These are phyloP conservation scores for Nothopassalora personata DNA, from an alignment of 2,329 filamentous ascomycete genomes.

Conservation along the genomic window DNA sequence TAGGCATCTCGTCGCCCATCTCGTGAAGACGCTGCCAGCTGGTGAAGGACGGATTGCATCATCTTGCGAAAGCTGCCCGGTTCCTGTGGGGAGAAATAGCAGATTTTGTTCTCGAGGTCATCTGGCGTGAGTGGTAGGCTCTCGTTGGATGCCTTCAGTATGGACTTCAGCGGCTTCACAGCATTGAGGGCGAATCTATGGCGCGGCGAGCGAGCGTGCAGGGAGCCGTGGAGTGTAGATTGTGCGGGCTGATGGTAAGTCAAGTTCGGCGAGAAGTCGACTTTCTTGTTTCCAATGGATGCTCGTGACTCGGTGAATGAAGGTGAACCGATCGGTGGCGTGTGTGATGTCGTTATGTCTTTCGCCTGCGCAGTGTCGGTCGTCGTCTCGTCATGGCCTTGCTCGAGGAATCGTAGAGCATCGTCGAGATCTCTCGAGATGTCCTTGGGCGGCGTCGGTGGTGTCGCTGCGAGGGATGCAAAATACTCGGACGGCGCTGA, in stretches of 20 bases:
- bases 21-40: slow-evolving; percentile 69
- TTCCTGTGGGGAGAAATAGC: slow-evolving; percentile 41
- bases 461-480: slow-evolving; percentile 47
- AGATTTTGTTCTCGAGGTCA: slow-evolving; percentile 38
- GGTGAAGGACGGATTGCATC: slow-evolving; percentile 77
- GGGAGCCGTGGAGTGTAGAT: slow-evolving; percentile 33
- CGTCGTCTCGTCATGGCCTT: slow-evolving; percentile 25
- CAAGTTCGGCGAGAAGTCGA: slow-evolving; percentile 57
- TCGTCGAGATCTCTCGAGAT: slow-evolving; percentile 35
- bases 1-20: slow-evolving; percentile 80
- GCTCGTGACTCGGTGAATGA: slow-evolving; percentile 34
- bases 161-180: slow-evolving; percentile 61
- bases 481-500: slow-evolving; percentile 31
- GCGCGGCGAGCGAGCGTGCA: slow-evolving; percentile 32
- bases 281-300: slow-evolving; percentile 47
- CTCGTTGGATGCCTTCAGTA: slow-evolving; percentile 66
- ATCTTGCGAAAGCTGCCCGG: slow-evolving; percentile 65
- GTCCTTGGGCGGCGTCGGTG: slow-evolving; percentile 53
- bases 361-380: neutral
- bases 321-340: slow-evolving; percentile 18
- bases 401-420: slow-evolving; percentile 36
- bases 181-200: slow-evolving; percentile 43
- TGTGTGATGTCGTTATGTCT: slow-evolving; percentile 8
- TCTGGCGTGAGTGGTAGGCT: slow-evolving; percentile 34
- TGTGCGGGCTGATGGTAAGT: slow-evolving; percentile 40